phyloP scores from a whole-genome alignment of 2,329 filamentous ascomycete species.

The Trichophyton mentagrophytes region DNA sequence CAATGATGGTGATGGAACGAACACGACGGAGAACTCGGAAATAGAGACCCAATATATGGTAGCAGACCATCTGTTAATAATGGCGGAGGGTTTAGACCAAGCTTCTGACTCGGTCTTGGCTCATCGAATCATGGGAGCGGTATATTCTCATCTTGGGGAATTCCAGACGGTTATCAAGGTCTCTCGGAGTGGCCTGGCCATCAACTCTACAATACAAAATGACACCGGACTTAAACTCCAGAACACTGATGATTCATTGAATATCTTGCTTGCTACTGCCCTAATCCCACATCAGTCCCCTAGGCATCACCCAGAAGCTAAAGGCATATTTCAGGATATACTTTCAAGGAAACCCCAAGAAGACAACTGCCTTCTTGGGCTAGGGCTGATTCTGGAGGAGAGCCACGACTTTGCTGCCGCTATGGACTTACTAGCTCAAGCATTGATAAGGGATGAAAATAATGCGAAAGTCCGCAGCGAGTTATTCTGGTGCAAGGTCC shows the following conservation, averaged over 20 bases:
- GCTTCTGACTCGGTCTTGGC: slow-evolving; percentile 62
- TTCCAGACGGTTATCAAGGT: slow-evolving; percentile 69
- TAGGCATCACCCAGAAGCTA: slow-evolving; percentile 78
- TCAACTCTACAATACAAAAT: slow-evolving; percentile 46
- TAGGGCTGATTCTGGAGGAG: slow-evolving; percentile 85
- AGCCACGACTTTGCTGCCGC: slow-evolving; percentile 79
- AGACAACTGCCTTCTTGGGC: slow-evolving; percentile 71
- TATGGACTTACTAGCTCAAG: slow-evolving; percentile 64
- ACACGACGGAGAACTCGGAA: slow-evolving; percentile 21
- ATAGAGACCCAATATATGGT: slow-evolving; percentile 44
- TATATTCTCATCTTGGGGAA: slow-evolving; percentile 75
- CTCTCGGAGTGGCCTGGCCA: slow-evolving; percentile 58
- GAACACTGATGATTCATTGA: slow-evolving; percentile 61
- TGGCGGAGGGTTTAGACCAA: slow-evolving; percentile 57
- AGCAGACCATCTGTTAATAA: slow-evolving; percentile 68
- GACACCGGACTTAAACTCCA: slow-evolving; percentile 57
- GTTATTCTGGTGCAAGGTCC: slow-evolving; percentile 80
- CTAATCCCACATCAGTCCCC: slow-evolving; percentile 84
- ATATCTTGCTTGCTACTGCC: slow-evolving; percentile 68
- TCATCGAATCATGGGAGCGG: slow-evolving; percentile 69
- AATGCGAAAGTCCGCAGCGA: slow-evolving; percentile 76
- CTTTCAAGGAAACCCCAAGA: slow-evolving; percentile 62
- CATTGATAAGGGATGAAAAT: slow-evolving; percentile 55
- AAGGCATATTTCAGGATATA: slow-evolving; percentile 69
- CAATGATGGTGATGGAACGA: slow-evolving; percentile 36